These are phyloP conservation scores for Cercospora nicotianae DNA, from an alignment of 2,329 filamentous ascomycete species.

Conservation along the genomic window DNA sequence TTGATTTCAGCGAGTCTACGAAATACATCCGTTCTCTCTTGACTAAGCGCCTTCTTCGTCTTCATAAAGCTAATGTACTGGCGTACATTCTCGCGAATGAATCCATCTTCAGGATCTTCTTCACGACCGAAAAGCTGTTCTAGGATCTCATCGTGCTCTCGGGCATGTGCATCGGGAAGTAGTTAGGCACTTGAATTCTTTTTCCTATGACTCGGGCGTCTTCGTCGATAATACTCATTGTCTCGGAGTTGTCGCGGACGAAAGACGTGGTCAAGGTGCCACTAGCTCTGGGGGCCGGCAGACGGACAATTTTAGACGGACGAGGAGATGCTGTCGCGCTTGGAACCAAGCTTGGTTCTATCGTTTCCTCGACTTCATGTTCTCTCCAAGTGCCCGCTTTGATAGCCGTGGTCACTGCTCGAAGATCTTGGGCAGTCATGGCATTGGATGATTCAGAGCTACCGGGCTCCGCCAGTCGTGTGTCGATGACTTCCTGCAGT, in stretches of 20 bases:
- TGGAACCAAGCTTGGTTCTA: too few relatives aligned
- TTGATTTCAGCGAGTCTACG: not conserved
- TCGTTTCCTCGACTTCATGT: not conserved
- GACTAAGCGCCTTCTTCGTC: not conserved
- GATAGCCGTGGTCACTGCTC: not conserved
- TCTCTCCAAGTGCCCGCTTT: not conserved
- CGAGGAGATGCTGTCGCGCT: not conserved
- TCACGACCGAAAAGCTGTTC: not conserved
- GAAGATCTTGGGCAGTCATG: not conserved
- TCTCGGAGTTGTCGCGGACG: not conserved
- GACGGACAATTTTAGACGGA: not conserved
- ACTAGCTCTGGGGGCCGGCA: not conserved
- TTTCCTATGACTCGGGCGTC: not conserved
- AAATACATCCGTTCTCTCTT: not conserved
- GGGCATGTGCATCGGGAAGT: not conserved
- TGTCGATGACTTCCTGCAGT: not conserved
- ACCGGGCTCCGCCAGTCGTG: not conserved
- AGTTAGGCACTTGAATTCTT: not conserved
- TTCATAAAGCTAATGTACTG: not conserved
- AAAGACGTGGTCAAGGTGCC: not conserved
- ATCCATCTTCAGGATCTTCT: not conserved
- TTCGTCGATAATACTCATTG: not conserved
- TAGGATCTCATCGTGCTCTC: not conserved
- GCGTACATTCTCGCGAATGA: not conserved
- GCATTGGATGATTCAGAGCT: not conserved